phyloP scores from a whole-genome alignment of 306 rosid genomes.

The Cicer arietinum region DNA sequence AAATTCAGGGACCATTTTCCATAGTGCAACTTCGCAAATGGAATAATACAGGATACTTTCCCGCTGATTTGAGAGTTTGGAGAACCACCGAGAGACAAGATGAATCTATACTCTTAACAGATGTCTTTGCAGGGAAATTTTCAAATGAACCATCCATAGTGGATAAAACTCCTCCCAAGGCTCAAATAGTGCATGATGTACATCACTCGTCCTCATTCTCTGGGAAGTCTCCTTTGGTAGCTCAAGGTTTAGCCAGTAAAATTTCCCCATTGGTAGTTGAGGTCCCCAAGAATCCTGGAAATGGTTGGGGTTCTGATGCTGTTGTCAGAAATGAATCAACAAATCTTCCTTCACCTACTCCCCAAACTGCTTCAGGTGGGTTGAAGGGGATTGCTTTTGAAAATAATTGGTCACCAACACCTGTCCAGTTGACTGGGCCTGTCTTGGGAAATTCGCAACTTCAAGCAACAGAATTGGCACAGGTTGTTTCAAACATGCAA shows the following conservation, averaged over 20 bases:
- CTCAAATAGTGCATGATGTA: slow-evolving; percentile 57
- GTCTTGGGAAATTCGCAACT: slow-evolving; percentile 55
- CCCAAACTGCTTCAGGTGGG: slow-evolving; percentile 63
- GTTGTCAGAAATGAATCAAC: slow-evolving; percentile 61
- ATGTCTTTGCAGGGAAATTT: slow-evolving; percentile 79
- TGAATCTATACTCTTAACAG: slow-evolving; percentile 71
- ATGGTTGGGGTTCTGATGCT: slow-evolving; percentile 62
- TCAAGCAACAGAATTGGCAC: slow-evolving; percentile 51
- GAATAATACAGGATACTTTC: slow-evolving; percentile 93
- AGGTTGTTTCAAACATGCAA: slow-evolving; percentile 67
- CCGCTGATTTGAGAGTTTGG: slow-evolving; percentile 87
- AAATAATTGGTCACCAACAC: slow-evolving; percentile 67
- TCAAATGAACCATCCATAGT: slow-evolving; percentile 54
- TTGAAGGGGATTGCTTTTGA: slow-evolving; percentile 62
- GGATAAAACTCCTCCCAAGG: slow-evolving; percentile 56
- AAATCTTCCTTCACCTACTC: slow-evolving; percentile 98
- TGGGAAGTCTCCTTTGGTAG: slow-evolving; percentile 56
- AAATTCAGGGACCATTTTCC: slow-evolving; percentile 97
- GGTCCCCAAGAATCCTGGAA: slow-evolving; percentile 64
- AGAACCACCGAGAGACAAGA: slow-evolving; percentile 66
- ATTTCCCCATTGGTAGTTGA: slow-evolving; percentile 62
- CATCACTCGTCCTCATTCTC: slow-evolving; percentile 52
- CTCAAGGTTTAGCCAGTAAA: slow-evolving; percentile 53
- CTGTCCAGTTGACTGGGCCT: slow-evolving; percentile 55
- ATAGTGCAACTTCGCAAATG: slow-evolving; percentile 90